phyloP scores from a whole-genome alignment of 164 flowering plant species.

The Chloranthus sessilifolius region DNA sequence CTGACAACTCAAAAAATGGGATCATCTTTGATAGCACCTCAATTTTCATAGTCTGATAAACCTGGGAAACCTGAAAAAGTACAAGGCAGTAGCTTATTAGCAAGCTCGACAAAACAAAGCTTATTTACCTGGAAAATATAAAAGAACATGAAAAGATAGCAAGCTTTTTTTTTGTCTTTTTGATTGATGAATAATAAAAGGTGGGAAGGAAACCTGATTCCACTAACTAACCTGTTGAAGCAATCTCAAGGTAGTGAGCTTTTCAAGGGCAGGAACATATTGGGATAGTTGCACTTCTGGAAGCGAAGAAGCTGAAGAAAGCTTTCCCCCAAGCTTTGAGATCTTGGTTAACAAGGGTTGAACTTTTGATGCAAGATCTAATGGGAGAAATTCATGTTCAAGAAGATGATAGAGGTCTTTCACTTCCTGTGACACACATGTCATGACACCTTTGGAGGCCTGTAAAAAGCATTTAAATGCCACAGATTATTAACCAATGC shows the following conservation, averaged over 20 bases:
- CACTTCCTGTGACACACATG: slow-evolving; percentile 80
- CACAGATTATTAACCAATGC: too few species aligned
- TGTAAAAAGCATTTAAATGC: slow-evolving; percentile 18
- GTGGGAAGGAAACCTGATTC: not conserved
- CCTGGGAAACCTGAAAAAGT: slow-evolving; percentile 67
- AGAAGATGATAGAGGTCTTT: slow-evolving; percentile 77
- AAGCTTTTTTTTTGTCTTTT: too few species aligned
- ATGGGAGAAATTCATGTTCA: slow-evolving; percentile 75
- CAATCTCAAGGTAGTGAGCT: slow-evolving; percentile 73
- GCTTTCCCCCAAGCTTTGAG: slow-evolving; percentile 78
- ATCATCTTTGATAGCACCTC: slow-evolving; percentile 65
- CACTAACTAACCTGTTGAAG: slow-evolving; percentile 70
- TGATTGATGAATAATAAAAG: not conserved
- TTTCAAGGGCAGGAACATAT: slow-evolving; percentile 78
- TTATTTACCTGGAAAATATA: too few species aligned
- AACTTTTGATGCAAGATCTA: slow-evolving; percentile 67
- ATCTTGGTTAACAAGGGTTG: slow-evolving; percentile 69
- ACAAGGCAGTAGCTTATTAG: not conserved
- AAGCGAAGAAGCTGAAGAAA: slow-evolving; percentile 74
- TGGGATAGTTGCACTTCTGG: slow-evolving; percentile 83
- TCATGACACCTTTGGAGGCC: slow-evolving; percentile 83
- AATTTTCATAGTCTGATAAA: slow-evolving; percentile 81
- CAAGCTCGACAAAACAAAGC: not conserved
- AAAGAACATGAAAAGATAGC: not conserved
- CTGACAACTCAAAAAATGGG: slow-evolving; percentile 69